These are phyloP conservation scores for Rhodotorula glutinis DNA, from an alignment of 1,284 basidiomycete genomes.

Conservation along the genomic window DNA sequence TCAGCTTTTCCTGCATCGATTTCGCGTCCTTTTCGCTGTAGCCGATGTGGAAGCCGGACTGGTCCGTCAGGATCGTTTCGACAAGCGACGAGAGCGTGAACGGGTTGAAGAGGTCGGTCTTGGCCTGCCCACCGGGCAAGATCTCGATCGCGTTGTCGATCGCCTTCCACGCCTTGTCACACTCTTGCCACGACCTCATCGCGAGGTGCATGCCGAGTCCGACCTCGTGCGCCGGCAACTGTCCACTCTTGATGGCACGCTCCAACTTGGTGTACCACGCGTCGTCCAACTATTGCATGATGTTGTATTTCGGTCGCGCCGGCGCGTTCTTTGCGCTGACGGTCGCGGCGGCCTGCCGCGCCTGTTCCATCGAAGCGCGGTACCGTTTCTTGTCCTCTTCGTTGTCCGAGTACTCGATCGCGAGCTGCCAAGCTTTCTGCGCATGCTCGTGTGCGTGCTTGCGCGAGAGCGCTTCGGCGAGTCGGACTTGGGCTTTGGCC, in stretches of 20 bases:
- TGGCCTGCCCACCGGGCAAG: neutral
- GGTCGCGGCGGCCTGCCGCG: neutral
- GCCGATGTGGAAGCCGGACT: neutral
- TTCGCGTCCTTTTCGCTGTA: neutral
- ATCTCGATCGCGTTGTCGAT: neutral
- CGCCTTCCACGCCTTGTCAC: neutral
- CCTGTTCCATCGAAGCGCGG: neutral
- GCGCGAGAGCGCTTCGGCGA: conserved; percentile 1
- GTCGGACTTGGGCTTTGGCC: neutral
- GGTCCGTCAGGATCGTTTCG: conserved; percentile 1
- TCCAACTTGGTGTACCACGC: neutral
- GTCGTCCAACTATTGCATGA: neutral
- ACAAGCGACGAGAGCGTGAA: neutral
- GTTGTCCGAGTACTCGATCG: conserved; percentile 7
- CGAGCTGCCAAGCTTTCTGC: neutral
- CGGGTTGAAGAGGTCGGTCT: neutral
- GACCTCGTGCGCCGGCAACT: neutral
- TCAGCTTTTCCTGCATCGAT: neutral
- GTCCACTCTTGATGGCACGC: neutral
- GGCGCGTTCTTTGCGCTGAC: neutral
- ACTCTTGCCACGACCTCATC: neutral
- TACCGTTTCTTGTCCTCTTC: neutral
- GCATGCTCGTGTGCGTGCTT: neutral
- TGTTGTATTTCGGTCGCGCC: neutral
- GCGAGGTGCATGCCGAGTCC: neutral